A percentile compares a stretch with the other conserved stretches of the same genome.
Conservation (phyloP, 2,329 filamentous ascomycete genomes). For the Nemania bipapillata region DNA sequence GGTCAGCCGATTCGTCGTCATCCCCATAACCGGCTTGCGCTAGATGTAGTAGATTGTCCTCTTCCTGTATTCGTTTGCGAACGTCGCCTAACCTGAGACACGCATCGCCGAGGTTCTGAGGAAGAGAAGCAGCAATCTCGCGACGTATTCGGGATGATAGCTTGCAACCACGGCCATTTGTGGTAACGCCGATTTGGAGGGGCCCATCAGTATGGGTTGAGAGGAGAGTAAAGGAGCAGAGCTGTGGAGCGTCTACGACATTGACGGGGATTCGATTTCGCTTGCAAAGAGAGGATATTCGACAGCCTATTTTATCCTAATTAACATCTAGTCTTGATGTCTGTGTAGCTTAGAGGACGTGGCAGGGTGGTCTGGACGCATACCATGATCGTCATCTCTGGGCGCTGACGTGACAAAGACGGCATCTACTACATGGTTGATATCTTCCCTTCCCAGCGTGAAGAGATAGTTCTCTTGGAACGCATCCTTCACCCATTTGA, state of each 20-base stretch:
- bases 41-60: conserved; percentile 66
- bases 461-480: conserved; percentile 80
- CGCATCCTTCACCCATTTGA: conserved; percentile 71
- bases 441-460: conserved; percentile 80
- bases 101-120: conserved; percentile 77
- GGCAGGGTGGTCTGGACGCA: conserved; percentile 17
- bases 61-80: conserved; percentile 76
- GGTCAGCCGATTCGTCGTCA: conserved; percentile 73
- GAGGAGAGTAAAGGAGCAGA: conserved; percentile 90
- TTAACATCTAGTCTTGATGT: conserved; percentile 7
- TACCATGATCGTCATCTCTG: conserved; percentile 56
- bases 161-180: conserved; percentile 93
- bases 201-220: conserved; percentile 91
- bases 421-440: conserved; percentile 82
- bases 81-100: conserved; percentile 81
- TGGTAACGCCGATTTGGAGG: conserved; percentile 93
- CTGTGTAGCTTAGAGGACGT: not conserved
- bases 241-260: conserved; percentile 83
- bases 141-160: conserved; percentile 87
- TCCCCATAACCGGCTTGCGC: conserved; percentile 53
- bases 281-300: conserved; percentile 79
- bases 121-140: conserved; percentile 84
- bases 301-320: conserved; percentile 59
- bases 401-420: conserved; percentile 83
- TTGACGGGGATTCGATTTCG: conserved; percentile 90